Evolutionary conservation across 345 rosid species (phyloP).

Genomic region (Balakata baccata): DNA sequence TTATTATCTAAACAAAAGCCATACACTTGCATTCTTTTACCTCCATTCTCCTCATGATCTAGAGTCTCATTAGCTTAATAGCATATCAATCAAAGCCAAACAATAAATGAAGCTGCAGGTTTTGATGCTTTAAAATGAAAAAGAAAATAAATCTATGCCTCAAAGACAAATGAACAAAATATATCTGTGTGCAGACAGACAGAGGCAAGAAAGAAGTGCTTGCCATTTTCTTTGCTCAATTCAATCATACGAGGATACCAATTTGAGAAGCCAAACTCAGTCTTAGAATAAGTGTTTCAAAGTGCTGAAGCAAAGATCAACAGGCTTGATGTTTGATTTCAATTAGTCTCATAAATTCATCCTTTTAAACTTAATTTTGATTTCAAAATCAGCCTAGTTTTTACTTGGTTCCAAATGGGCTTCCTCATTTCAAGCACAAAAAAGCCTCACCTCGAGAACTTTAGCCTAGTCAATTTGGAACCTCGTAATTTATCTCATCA

Average conservation of each 20-base stretch:
- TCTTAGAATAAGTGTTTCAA: no score
- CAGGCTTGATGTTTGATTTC: not conserved
- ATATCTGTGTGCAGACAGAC: not conserved
- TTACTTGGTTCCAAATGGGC: not conserved
- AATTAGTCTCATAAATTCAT: not conserved
- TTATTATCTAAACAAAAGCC: not conserved
- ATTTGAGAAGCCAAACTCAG: not conserved
- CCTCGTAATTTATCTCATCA: not conserved
- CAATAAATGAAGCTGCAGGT: not conserved
- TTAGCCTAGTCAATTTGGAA: not conserved
- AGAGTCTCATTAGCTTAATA: not conserved
- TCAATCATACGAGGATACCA: not conserved
- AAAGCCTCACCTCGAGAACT: not conserved
- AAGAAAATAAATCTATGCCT: not conserved
- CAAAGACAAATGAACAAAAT: not conserved
- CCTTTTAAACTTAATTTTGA: not conserved
- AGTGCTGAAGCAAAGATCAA: not conserved
- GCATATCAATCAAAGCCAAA: not conserved
- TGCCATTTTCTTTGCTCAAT: not conserved
- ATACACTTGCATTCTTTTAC: not conserved
- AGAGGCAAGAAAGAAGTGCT: not conserved
- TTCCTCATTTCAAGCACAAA: not conserved
- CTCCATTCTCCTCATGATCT: not conserved
- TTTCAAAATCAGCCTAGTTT: not conserved
- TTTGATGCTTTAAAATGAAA: not conserved